A percentile compares a stretch with the other conserved stretches of the same genome.
phyloP scores from a whole-genome alignment of 306 rosid genomes.

The Elaeagnus macrophylla region DNA sequence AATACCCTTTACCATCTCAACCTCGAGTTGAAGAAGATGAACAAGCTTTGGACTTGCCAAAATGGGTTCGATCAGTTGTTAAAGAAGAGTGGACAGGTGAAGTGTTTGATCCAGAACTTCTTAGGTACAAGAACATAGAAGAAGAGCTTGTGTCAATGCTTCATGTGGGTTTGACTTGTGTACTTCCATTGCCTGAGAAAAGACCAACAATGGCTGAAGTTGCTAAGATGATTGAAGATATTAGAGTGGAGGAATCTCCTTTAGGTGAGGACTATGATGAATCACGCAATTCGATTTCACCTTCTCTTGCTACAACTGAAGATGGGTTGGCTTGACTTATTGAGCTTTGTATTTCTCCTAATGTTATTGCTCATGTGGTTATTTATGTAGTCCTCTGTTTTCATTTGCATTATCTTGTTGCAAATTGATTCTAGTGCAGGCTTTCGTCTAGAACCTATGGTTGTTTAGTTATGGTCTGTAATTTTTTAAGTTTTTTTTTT shows the following conservation, averaged over 20 bases:
- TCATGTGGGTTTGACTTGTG: constrained; percentile 84
- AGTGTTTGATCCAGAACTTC: constrained; percentile 85
- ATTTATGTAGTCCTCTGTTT: constrained; percentile 11
- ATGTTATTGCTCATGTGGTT: not conserved
- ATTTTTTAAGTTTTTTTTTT: constrained; percentile 28
- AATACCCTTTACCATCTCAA: constrained; percentile 52
- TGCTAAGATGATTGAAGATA: constrained; percentile 79
- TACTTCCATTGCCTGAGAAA: constrained; percentile 58
- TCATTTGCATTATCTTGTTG: constrained; percentile 42
- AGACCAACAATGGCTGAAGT: constrained; percentile 89
- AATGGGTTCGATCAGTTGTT: constrained; percentile 90
- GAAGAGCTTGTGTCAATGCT: constrained; percentile 95
- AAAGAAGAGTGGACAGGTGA: constrained; percentile 98
- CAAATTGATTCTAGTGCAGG: constrained; percentile 15
- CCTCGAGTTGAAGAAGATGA: constrained; percentile 43
- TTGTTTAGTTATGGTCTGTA: constrained; percentile 35
- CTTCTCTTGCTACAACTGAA: constrained; percentile 90
- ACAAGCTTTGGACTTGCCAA: constrained; percentile 55
- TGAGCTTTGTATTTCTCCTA: not conserved
- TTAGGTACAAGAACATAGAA: constrained; percentile 92
- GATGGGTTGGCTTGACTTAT: constrained; percentile 52
- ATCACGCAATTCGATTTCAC: constrained; percentile 77
- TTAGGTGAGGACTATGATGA: constrained; percentile 85
- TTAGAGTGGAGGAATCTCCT: constrained; percentile 94
- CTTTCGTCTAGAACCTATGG: constrained; percentile 20